Evolutionary conservation across 1,139 yeast genomes (phyloP), one percentile per base, ranked within the genome.

Genomic region (Ashbya aceris): DNA sequence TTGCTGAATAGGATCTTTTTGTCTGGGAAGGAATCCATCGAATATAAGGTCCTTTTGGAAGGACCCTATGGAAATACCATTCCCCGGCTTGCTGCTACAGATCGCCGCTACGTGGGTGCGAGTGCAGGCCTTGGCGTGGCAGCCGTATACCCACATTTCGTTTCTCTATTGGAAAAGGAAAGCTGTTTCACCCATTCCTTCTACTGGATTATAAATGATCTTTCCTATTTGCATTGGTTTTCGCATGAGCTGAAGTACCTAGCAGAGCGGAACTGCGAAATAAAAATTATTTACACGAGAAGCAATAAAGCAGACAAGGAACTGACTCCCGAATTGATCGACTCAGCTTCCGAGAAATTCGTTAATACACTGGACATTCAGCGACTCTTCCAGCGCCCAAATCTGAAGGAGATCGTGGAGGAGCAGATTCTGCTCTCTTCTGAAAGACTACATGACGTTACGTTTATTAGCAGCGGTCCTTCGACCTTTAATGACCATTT

Each of bases 61-160:
- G 85, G 85, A 0, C 83, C 84, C 1, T 79, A 79, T 53, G 81
- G 84, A 49, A 58, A 64, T 48, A 58, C 70, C 49, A 54, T 76
- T 46, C 74, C 86, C 55, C 46, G 47, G 17, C 36, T 40, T 20
- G 45, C 39, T 5, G 32, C 39, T 7, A 17, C 40, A 7, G 38
- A 40, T 6, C 40, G 46, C 28, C 51, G 49, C 33, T 29, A 49
- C 28, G 52, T 53, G 5, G 61, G 57, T 9, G 46, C 56, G 2
- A 50, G 54, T 28, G 61, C 56, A 8, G 61, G 61, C 13, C 40
- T 55, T 14, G 60, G 61, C 33, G 44, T 55, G 12, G 48, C 55
- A 10, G 60, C 61, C 2, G 53, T 56, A 9, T 56, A 51, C 39
- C 52, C 60, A 8, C 54, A 52, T 36, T 34, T 55, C 13, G 40